Base-by-base conservation (phyloP, 805 yeast genomes). In the Tetrapisispora pingtungensis region DNA sequence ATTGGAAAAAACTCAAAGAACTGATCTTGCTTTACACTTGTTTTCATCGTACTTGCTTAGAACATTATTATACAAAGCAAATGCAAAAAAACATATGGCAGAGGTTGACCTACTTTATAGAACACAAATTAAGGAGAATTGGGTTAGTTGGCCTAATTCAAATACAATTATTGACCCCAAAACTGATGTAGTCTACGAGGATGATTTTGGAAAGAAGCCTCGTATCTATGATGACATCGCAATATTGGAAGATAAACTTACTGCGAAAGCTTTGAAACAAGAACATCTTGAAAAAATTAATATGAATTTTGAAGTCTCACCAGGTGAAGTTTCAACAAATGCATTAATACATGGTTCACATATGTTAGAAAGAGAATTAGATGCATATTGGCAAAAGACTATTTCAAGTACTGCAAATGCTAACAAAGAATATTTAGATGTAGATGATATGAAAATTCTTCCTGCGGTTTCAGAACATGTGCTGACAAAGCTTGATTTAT, bases 71-170 rank as follows among this genome's bases (percentile, higher is more conserved):
- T 42, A 45, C 37, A 50, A 48, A 36, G 62, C 64, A 4, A 61
- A 62, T 45, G 57, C 49, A 17, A 55, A 53, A 45, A 54, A 52
- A 37, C 41, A 51, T 36, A 46, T 49, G 8, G 45, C 58, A 71
- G 43, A 73, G 64, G 45, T 61, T 54, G 37, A 62, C 62, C 41
- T 62, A 62, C 45, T 59, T 66, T 59, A 42, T 32, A 44, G 47
- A 67, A 67, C 63, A 73, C 73, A 37, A 41, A 49, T 42, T 37
- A 51, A 38, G 44, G 56, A 42, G 19, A 51, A 49, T 33, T 81
- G 84, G 80, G 56, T 75, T 0, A 55, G 70, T 4, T 83, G 90
- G 90, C 90, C 90, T 1, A 56, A 71, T 33, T 54, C 63, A 0
- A 42, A 49, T 24, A 51, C 59, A 1, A 52, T 60, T 8, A 52